Evolutionary conservation across 2,329 filamentous ascomycete species (phyloP).

Genomic region (Monosporascus ibericus): DNA sequence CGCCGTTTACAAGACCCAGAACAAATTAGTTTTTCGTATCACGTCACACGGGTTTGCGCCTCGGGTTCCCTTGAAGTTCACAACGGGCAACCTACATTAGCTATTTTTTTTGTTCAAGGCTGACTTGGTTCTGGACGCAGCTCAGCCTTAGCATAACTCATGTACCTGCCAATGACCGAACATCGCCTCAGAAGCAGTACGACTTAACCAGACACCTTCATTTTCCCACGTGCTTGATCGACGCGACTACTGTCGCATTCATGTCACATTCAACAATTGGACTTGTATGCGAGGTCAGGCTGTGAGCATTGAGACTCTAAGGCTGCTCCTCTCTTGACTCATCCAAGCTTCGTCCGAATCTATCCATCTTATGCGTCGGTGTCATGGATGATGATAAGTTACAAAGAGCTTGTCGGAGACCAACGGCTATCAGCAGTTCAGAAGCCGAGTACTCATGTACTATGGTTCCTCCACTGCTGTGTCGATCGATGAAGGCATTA

Average conservation of each 20-base stretch:
- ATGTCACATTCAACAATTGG: neutral
- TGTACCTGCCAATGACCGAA: neutral
- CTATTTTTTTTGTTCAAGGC: no score
- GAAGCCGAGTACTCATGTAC: slow-evolving; percentile 42
- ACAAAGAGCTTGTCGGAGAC: slow-evolving; percentile 34
- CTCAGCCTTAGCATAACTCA: neutral
- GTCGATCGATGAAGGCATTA: slow-evolving; percentile 41
- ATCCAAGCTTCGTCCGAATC: neutral
- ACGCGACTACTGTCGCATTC: neutral
- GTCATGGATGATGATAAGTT: slow-evolving; percentile 28
- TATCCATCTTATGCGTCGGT: neutral
- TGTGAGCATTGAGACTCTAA: no score
- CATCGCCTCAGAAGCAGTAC: neutral
- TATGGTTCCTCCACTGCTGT: slow-evolving; percentile 41
- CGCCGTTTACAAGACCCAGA: no score
- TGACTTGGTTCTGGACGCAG: neutral
- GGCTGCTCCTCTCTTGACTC: no score
- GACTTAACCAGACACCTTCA: neutral
- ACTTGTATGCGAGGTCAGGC: neutral
- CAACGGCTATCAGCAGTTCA: slow-evolving; percentile 20
- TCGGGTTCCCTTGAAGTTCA: no score
- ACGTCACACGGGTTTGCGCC: no score
- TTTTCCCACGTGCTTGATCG: neutral
- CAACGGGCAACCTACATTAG: no score
- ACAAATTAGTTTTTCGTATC: no score